Evolutionary conservation across 2,329 filamentous ascomycete species (phyloP).

Genomic region (Alternaria panax): DNA sequence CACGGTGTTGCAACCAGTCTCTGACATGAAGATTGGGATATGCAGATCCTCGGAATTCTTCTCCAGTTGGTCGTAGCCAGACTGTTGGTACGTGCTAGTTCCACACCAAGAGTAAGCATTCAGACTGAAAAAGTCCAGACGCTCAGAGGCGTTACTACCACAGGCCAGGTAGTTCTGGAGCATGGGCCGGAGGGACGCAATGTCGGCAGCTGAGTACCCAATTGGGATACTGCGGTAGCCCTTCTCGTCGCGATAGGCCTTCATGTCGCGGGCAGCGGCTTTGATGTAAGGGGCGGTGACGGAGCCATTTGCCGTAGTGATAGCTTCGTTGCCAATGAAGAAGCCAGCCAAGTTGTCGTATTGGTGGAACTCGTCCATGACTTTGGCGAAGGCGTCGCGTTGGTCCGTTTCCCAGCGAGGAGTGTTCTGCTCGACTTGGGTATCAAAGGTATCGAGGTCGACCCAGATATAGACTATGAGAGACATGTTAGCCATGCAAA

Average conservation of each 20-base stretch:
- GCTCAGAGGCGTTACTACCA: slow-evolving; percentile 69
- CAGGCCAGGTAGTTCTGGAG: slow-evolving; percentile 80
- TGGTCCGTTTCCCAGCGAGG: slow-evolving; percentile 78
- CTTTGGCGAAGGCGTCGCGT: slow-evolving; percentile 70
- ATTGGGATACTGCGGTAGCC: slow-evolving; percentile 82
- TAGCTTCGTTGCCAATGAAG: slow-evolving; percentile 87
- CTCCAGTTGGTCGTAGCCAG: slow-evolving; percentile 76
- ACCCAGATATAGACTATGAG: slow-evolving; percentile 81
- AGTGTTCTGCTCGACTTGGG: slow-evolving; percentile 69
- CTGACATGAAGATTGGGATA: slow-evolving; percentile 73
- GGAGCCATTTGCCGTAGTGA: slow-evolving; percentile 66
- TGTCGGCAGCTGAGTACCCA: slow-evolving; percentile 88
- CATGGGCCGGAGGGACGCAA: slow-evolving; percentile 71
- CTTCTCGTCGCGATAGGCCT: slow-evolving; percentile 78
- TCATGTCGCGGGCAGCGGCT: slow-evolving; percentile 80
- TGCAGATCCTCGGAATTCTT: slow-evolving; percentile 70
- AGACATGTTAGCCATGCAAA: background rate
- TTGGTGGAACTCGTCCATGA: slow-evolving; percentile 78
- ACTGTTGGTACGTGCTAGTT: slow-evolving; percentile 59
- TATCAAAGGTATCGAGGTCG: slow-evolving; percentile 75
- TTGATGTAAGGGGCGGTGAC: slow-evolving; percentile 82
- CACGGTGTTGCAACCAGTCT: slow-evolving; percentile 80
- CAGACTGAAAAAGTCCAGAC: slow-evolving; percentile 82
- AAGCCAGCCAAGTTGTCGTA: slow-evolving; percentile 80
- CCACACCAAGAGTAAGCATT: slow-evolving; percentile 78